phyloP scores from a whole-genome alignment of 2,329 filamentous ascomycete genomes.

The Fusarium fracticaudum region DNA sequence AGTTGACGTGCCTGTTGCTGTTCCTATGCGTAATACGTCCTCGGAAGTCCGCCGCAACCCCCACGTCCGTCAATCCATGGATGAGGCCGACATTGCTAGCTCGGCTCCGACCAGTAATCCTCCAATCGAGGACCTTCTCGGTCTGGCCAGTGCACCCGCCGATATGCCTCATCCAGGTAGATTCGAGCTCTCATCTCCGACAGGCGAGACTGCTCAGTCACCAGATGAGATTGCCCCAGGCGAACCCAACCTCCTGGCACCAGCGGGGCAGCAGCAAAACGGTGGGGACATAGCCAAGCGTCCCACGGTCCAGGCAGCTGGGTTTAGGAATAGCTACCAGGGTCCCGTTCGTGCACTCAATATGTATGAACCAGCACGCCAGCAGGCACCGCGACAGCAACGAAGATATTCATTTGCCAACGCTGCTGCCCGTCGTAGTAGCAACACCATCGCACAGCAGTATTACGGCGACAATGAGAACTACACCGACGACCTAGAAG shows the following conservation, averaged over 20 bases:
- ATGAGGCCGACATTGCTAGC: constrained; percentile 88
- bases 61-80: constrained; percentile 60
- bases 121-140: constrained; percentile 74
- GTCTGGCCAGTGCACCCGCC: constrained; percentile 67
- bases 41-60: constrained; percentile 80
- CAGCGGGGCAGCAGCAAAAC: constrained; percentile 27
- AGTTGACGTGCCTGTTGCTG: constrained; percentile 93
- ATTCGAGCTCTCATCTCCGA: constrained; percentile 71
- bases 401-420: constrained; percentile 65
- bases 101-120: constrained; percentile 47
- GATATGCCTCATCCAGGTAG: constrained; percentile 79
- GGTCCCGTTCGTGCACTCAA: constrained; percentile 54
- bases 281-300: constrained; percentile 33
- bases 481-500: constrained; percentile 81
- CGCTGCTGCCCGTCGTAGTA: constrained; percentile 57
- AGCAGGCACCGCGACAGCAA: constrained; percentile 52
- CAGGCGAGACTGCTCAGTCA: constrained; percentile 53
- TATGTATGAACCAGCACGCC: constrained; percentile 57
- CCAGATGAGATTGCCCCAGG: constrained; percentile 47
- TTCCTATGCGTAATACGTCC: constrained; percentile 85
- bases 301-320: constrained; percentile 30
- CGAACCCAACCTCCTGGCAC: constrained; percentile 33
- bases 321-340: constrained; percentile 52
- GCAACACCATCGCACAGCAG: constrained; percentile 62
- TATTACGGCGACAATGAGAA: constrained; percentile 66